Evolutionary conservation across 352 stramenopile species (phyloP).

Genomic region (Lagenidium giganteum): DNA sequence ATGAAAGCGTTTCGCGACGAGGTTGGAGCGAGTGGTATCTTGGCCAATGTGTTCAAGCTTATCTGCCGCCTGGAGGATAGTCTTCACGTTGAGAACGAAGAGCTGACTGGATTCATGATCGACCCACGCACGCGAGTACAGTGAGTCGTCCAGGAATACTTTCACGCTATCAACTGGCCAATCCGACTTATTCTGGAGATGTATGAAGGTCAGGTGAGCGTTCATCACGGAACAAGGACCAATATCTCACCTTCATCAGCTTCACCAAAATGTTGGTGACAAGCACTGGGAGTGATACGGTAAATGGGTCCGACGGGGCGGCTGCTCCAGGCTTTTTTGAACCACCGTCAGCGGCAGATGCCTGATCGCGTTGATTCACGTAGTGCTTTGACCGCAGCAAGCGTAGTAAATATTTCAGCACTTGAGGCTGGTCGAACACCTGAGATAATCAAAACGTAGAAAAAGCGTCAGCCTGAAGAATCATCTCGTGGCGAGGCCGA

Average conservation of each 20-base stretch:
- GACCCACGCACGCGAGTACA: slow-evolving; percentile 77
- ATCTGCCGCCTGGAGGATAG: slow-evolving; percentile 29
- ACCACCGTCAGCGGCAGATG: slow-evolving; percentile 1
- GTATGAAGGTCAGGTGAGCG: not conserved
- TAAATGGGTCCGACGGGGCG: slow-evolving; percentile 4
- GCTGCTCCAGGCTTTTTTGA: slow-evolving; percentile 39
- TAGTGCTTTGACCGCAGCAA: slow-evolving; percentile 84
- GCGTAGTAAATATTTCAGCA: slow-evolving; percentile 76
- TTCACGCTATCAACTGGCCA: slow-evolving; percentile 84
- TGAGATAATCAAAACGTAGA: slow-evolving; percentile 3
- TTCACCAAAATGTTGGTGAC: slow-evolving; percentile 65
- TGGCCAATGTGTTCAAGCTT: slow-evolving; percentile 4
- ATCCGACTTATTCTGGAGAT: slow-evolving; percentile 27
- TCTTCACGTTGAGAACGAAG: slow-evolving; percentile 82
- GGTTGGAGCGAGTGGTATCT: slow-evolving; percentile 3
- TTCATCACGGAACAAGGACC: not conserved
- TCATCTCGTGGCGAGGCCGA: not conserved
- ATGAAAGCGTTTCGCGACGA: slow-evolving; percentile 43
- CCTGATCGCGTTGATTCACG: slow-evolving; percentile 9
- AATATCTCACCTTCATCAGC: slow-evolving; percentile 45
- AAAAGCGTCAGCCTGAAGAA: not conserved
- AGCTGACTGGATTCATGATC: slow-evolving; percentile 74
- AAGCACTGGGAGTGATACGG: slow-evolving; percentile 58
- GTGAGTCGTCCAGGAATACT: slow-evolving; percentile 82
- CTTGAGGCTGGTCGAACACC: slow-evolving; percentile 42